These are phyloP conservation scores for Penicillium bialowiezense DNA, from an alignment of 495 filamentous ascomycete genomes.

Conservation along the genomic window DNA sequence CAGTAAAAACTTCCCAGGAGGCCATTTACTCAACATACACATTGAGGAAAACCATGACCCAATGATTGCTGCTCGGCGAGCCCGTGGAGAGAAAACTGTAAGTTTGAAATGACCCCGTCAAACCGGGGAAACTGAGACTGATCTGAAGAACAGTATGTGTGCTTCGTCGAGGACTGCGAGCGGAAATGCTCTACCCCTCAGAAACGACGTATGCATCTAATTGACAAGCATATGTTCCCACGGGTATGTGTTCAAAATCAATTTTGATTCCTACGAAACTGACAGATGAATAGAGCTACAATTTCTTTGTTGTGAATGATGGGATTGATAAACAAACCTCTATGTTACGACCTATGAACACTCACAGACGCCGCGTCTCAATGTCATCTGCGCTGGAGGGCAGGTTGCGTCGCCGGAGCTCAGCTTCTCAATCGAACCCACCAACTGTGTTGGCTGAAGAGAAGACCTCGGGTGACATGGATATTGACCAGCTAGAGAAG, in stretches of 20 bases:
- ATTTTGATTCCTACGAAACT: not conserved
- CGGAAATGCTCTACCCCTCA: constrained; percentile 77
- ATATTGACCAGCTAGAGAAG: constrained; percentile 68
- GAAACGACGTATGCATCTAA: constrained; percentile 81
- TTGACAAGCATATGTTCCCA: constrained; percentile 94
- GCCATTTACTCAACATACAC: constrained; percentile 73
- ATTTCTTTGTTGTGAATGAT: constrained; percentile 83
- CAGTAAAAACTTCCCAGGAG: constrained; percentile 71
- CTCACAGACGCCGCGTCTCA: constrained; percentile 49
- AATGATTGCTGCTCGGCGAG: constrained; percentile 64
- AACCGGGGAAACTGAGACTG: not conserved
- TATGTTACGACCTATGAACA: constrained; percentile 55
- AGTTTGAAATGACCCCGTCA: too few species aligned
- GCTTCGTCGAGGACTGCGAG: constrained; percentile 88
- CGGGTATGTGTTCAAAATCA: constrained; percentile 39
- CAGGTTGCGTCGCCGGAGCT: constrained; percentile 37
- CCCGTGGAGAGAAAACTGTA: constrained; percentile 84
- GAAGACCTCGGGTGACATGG: constrained; percentile 43
- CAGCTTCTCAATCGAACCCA: constrained; percentile 26
- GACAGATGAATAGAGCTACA: constrained; percentile 60
- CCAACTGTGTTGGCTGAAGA: not conserved
- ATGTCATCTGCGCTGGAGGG: constrained; percentile 40
- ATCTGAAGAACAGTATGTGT: constrained; percentile 60
- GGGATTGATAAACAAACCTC: constrained; percentile 83
- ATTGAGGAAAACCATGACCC: constrained; percentile 92